Evolutionary conservation across 1,284 basidiomycete species (phyloP).

Genomic region (Leccinum holopus): DNA sequence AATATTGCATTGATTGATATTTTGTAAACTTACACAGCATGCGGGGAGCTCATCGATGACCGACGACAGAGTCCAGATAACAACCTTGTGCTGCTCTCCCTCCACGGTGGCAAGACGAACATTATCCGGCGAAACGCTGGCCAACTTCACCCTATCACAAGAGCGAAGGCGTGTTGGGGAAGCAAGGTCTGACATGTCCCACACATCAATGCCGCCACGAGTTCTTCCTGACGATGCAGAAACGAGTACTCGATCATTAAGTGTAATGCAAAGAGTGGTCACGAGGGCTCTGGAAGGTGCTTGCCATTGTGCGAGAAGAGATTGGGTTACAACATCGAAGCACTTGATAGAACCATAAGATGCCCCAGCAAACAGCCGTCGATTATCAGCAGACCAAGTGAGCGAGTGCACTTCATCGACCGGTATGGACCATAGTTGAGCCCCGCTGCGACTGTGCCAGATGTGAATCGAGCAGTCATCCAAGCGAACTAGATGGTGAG

Average conservation of each 20-base stretch:
- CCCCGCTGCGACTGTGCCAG: conserved; percentile 16
- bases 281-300: conserved; percentile 1
- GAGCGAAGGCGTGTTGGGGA: background rate
- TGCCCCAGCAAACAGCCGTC: conserved; percentile 2
- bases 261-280: conserved; percentile 8
- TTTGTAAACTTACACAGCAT: conserved; percentile 6
- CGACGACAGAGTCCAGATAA: background rate
- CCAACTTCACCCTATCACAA: background rate
- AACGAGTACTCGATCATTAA: conserved; percentile 9
- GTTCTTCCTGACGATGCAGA: conserved; percentile 10
- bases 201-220: conserved; percentile 9
- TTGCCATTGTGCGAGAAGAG: background rate
- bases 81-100: background rate
- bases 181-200: conserved; percentile 6
- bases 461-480: conserved; percentile 1
- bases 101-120: conserved; percentile 1
- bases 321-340: background rate
- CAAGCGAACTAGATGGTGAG: background rate
- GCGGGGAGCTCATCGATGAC: background rate
- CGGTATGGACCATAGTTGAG: background rate
- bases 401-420: conserved; percentile 4
- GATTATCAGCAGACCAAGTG: conserved; percentile 14
- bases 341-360: conserved; percentile 2
- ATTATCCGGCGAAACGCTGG: conserved; percentile 6
- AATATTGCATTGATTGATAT: background rate